Conservation (phyloP, 1,284 basidiomycete species). For the Cryptococcus sp. region DNA sequence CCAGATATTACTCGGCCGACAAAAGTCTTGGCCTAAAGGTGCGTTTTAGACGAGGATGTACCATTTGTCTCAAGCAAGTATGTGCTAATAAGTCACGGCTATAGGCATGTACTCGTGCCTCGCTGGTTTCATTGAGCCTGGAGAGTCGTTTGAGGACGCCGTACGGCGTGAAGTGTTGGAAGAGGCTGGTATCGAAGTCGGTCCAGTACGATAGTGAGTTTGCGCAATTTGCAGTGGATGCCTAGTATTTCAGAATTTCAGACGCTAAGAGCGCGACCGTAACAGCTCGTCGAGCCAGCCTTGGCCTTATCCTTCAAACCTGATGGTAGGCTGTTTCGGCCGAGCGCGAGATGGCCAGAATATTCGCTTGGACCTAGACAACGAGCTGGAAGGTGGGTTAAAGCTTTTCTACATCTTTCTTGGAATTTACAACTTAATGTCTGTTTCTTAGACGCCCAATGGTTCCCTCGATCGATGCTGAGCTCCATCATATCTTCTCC, state of each 20-base stretch:
- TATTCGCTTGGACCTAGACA: constrained; percentile 86
- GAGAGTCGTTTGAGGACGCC: constrained; percentile 93
- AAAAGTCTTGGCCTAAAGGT: constrained; percentile 56
- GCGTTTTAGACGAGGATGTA: constrained; percentile 34
- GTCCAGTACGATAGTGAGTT: constrained; percentile 76
- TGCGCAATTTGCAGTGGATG: neutral
- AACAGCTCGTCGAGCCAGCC: constrained; percentile 52
- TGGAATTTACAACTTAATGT: neutral
- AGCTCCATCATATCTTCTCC: constrained; percentile 60
- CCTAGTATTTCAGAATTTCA: no score
- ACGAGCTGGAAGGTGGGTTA: constrained; percentile 82
- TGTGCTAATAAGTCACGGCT: neutral
- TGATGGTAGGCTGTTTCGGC: constrained; percentile 86
- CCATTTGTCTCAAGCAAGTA: neutral
- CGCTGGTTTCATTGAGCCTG: constrained; percentile 89
- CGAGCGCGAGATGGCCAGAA: constrained; percentile 68
- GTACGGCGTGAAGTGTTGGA: constrained; percentile 92
- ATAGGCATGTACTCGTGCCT: constrained; percentile 74
- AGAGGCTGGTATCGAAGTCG: constrained; percentile 85
- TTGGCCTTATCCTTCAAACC: constrained; percentile 79
- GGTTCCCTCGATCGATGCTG: constrained; percentile 78
- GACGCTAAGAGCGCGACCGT: neutral
- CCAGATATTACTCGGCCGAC: constrained; percentile 81
- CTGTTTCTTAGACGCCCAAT: constrained; percentile 69
- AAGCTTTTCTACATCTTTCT: neutral